Base-by-base conservation (phyloP, 2,329 filamentous ascomycete genomes). In the Metarhizium rileyi region DNA sequence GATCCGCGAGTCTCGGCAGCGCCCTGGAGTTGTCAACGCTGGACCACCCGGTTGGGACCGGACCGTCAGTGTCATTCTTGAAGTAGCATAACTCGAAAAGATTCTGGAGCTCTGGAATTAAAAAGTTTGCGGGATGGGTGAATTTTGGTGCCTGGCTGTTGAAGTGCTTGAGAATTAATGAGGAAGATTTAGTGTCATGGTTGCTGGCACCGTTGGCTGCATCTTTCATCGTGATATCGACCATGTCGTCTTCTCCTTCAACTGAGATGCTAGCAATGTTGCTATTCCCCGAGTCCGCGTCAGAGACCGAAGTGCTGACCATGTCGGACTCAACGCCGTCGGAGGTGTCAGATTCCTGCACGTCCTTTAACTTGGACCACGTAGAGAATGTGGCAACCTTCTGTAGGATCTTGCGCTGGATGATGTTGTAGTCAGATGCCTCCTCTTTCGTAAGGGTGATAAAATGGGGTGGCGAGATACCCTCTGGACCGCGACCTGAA, bases 181-280 rank as follows among this genome's bases (percentile, higher is more conserved):
- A 46, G 8, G 52, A 48, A 26, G 49, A 35, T 53, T 48, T 49
- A 33, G 55, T 49, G 12, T 48, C 61, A 18, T 22, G 16, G 10
- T 41, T 22, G 55, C 75, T 70, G 16, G 61, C 62, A 2, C 26
- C 41, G 28, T 44, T 44, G n/a, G 22, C n/a, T 5, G 71, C 70
- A 57, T 89, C 84, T 48, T 81, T 83, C 84, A 96, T 90, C 1
- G 86, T 87, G 16, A 98, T 83, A 61, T 96, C 87, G 5, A 97
- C 87, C 60, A 96, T 81, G 53, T 88, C 88, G 53, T 96, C 90
- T 64, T 96, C 91, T 9, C 89, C 87, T 63, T 90, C 84, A 2
- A 95, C 78, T 3, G 90, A 95, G 26, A 81, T 78, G 42, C 88
- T 84, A 51, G 84, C 79, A 44, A 95, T 76, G 61, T 85, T 86